Evolutionary conservation across 108 stramenopile genomes (phyloP), one percentile per base, ranked within the genome.

Genomic region (Skeletonema grethae): DNA sequence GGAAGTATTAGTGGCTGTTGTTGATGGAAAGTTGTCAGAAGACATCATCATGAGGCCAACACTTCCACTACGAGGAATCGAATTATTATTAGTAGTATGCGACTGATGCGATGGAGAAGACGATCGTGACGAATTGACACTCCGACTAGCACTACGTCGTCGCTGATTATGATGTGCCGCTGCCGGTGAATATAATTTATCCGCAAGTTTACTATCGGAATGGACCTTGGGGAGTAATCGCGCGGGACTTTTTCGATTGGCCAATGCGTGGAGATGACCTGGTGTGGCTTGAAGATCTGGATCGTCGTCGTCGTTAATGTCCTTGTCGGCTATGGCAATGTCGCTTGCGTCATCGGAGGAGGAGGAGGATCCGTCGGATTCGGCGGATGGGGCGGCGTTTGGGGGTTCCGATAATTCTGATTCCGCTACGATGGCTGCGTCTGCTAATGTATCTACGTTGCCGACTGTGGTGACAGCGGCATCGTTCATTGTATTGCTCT

Each of bases 211-310:
- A n/a, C 57, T 62, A 15, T 62, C 65, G 36, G 65, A 61, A 24
- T 31, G 18, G 43, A 25, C 55, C 35, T 34, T 57, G 45, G 61
- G 53, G 50, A 55, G 32, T 72, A 72, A 32, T 13, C 43, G 24
- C 65, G 63, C 7, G 63, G 79, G 10, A 68, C 68, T 56, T 11
- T 68, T 53, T 0, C 57, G 34, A 43, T 68, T 68, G 4, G 20
- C 32, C 0, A 80, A 25, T 3, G 68, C 72, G 67, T 73, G 72
- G 12, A 80, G 67, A 57, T 80, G 79, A 63, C 72, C 70, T 4
- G 79, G 79, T 2, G 79, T 72, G 5, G 72, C 61, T 56, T 68
- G 64, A 20, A 71, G 22, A 34, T 79, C 71, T 28, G 25, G 25
- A 18, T 67, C 66, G 13, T 57, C 69, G 9, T 58, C 38, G 1